Base-by-base conservation (phyloP, 2,329 filamentous ascomycete genomes). In the Ramularia endophylla region DNA sequence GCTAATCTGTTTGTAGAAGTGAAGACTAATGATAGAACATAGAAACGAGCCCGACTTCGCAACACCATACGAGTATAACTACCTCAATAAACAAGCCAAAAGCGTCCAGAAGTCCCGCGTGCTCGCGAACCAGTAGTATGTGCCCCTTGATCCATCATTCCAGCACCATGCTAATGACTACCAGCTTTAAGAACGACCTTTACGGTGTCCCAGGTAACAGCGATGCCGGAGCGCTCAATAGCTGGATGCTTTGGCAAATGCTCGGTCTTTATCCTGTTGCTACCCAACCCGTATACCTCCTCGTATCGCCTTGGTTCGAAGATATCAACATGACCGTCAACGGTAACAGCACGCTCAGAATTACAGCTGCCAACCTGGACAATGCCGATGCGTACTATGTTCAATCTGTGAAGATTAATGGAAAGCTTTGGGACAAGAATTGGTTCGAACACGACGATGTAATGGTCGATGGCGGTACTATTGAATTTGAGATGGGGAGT, bases 381-480 rank as follows among this genome's bases (percentile, higher is more conserved):
- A 51, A 57, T 36, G 57, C 63, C 3, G 55, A 69, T 2, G 68
- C 68, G 2, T 71, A 67, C 30, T 80, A 71, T 44, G 69, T 80
- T 4, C 73, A 78, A 51, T 65, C 65, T 2, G 61, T 79, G 1
- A 71, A 60, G 40, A 69, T 78, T 27, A 78, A 79, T 43, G 74
- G 72, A 0, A 43, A 72, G 39, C 2, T 41, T 0, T 78, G 74
- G 75, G 51, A 62, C 1, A 70, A 66, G 59, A 78, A 74, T 40
- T 78, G 75, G 75, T 65, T 79, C 13, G 65, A 69, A 41, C 74
- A 78, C 54, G 65, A 68, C 1, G 71, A 78, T 53, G 47, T 71
- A 4, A 59, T 71, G 46, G 53, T 60, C 0, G 53, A 66, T 16
- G 71, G 70, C 0, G 70, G 71, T 0, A 63, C 56, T 8, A 63